Conservation (phyloP, 805 yeast genomes). For the Candida sphagnicola region DNA sequence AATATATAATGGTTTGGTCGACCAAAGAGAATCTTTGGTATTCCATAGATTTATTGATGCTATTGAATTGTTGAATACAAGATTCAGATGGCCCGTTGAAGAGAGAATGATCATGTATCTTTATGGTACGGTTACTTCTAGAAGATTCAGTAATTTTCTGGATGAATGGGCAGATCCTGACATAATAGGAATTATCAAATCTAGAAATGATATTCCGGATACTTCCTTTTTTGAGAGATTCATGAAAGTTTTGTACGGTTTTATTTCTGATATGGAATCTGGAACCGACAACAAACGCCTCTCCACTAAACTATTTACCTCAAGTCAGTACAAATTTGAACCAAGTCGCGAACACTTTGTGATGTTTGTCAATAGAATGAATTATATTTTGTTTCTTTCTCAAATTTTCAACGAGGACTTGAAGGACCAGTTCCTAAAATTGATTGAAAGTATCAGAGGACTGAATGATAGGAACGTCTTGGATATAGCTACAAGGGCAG, state of each 20-base stretch:
- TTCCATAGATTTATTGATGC: constrained; percentile 26
- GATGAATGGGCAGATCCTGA: constrained; percentile 28
- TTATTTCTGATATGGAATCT: constrained; percentile 22
- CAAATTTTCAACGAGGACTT: constrained; percentile 34
- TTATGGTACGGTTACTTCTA: constrained; percentile 25
- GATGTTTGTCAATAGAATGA: constrained; percentile 35
- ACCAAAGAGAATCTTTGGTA: constrained; percentile 12
- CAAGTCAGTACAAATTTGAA: constrained; percentile 32
- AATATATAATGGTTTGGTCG: constrained; percentile 14
- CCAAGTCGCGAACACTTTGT: constrained; percentile 21
- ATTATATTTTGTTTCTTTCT: constrained; percentile 29
- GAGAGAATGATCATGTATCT: constrained; percentile 28
- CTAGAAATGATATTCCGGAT: constrained; percentile 25
- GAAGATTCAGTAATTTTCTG: constrained; percentile 32
- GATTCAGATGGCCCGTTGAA: constrained; percentile 28
- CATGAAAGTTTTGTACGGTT: constrained; percentile 31
- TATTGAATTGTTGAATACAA: constrained; percentile 20
- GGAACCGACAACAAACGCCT: constrained; percentile 22
- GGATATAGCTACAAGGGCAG: constrained; percentile 18
- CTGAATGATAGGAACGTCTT: constrained; percentile 21
- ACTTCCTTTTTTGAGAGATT: constrained; percentile 32
- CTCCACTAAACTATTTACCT: constrained; percentile 32
- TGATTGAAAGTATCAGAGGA: constrained; percentile 19
- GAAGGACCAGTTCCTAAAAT: constrained; percentile 21
- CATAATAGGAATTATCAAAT: constrained; percentile 16